phyloP scores from a whole-genome alignment of 2,329 filamentous ascomycete species.

The Plenodomus tracheiphilus region DNA sequence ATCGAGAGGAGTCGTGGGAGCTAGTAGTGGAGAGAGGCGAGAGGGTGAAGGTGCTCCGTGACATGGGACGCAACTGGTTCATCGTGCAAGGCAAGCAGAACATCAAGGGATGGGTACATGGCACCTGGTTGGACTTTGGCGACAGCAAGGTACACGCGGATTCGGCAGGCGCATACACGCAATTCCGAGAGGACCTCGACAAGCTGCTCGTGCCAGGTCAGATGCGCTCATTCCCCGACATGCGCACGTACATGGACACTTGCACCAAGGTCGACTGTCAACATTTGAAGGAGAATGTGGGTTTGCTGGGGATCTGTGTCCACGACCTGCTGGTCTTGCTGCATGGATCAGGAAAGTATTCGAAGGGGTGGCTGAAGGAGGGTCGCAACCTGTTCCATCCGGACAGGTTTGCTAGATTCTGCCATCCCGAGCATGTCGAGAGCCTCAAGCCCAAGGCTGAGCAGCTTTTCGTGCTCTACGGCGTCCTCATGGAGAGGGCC shows the following conservation, averaged over 20 bases:
- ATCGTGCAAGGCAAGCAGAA: conserved; percentile 16
- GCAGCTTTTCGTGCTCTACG: conserved; percentile 35
- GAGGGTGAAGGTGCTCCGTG: conserved; percentile 25
- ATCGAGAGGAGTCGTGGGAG: conserved; percentile 29
- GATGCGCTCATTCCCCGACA: conserved; percentile 22
- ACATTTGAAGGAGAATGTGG: conserved; percentile 15
- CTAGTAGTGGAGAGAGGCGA: conserved; percentile 26
- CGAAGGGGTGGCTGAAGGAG: conserved; percentile 29
- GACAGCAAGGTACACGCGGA: conserved; percentile 12
- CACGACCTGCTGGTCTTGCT: conserved; percentile 35
- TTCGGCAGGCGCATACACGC: conserved; percentile 17
- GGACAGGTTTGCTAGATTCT: conserved; percentile 35
- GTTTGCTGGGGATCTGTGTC: conserved; percentile 26
- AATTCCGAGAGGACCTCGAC: conserved; percentile 20
- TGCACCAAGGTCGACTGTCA: conserved; percentile 26
- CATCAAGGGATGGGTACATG: conserved; percentile 27
- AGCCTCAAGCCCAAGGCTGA: conserved; percentile 27
- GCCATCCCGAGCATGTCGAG: conserved; percentile 23
- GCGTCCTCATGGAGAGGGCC: conserved; percentile 27
- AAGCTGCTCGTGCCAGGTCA: conserved; percentile 18
- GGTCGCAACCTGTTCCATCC: conserved; percentile 39
- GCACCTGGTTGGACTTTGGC: conserved; percentile 27
- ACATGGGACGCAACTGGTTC: conserved; percentile 31
- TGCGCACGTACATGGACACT: conserved; percentile 22
- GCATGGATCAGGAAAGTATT: conserved; percentile 27